Conservation (phyloP, 2,329 filamentous ascomycete species). For the Lachnellula subtilissima region DNA sequence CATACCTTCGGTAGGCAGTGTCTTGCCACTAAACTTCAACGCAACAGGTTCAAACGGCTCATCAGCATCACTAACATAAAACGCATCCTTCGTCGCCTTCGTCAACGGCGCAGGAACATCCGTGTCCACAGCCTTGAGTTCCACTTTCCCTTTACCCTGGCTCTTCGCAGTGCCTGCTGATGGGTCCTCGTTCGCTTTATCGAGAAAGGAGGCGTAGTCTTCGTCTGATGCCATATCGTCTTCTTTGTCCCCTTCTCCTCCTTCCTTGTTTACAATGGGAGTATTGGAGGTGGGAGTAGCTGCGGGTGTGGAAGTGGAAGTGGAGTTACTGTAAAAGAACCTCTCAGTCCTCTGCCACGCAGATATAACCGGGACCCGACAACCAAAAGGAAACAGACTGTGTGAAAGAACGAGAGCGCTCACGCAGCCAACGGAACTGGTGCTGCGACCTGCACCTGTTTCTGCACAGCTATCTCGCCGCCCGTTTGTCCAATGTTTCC, state of each 20-base stretch:
- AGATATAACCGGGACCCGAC: background rate
- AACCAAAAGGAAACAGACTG: background rate
- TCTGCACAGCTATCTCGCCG: constrained; percentile 3
- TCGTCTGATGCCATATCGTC: constrained; percentile 67
- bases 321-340: constrained; percentile 8
- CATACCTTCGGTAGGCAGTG: constrained; percentile 58
- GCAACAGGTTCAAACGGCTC: constrained; percentile 78
- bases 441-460: constrained; percentile 10
- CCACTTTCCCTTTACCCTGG: constrained; percentile 28
- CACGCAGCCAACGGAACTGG: constrained; percentile 14
- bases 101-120: constrained; percentile 57
- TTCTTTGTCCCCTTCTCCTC: background rate
- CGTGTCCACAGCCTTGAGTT: constrained; percentile 49
- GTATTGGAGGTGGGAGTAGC: background rate
- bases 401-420: constrained; percentile 3
- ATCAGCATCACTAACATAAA: constrained; percentile 78
- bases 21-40: constrained; percentile 53
- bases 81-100: constrained; percentile 49
- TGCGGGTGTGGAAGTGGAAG: background rate
- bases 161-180: constrained; percentile 49
- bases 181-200: constrained; percentile 80
- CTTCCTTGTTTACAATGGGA: background rate
- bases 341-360: background rate
- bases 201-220: constrained; percentile 77
- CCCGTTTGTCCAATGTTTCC: constrained; percentile 1